These are phyloP conservation scores for Moniliophthora roreri DNA, from an alignment of 1,284 basidiomycete genomes.

Conservation along the genomic window DNA sequence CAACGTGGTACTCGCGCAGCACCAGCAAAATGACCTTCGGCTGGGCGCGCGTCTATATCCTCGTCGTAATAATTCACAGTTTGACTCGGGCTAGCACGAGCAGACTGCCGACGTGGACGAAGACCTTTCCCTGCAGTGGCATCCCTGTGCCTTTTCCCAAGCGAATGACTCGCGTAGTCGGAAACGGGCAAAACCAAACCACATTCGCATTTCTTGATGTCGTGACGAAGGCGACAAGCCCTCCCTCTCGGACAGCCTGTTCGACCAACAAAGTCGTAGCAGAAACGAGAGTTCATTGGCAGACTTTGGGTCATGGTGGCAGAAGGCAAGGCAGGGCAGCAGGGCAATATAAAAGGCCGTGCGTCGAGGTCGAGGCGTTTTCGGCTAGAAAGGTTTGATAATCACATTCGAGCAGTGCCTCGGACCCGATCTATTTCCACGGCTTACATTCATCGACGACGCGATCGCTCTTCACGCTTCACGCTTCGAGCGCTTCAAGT, in stretches of 20 bases:
- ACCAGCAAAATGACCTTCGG: background rate
- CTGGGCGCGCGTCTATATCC: background rate
- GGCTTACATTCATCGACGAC: too few relatives aligned
- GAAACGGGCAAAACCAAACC: constrained; percentile 12
- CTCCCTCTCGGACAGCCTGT: constrained; percentile 5
- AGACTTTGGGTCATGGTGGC: constrained; percentile 1
- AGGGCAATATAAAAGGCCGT: background rate
- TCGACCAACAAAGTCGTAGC: constrained; percentile 8
- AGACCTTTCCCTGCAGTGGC: constrained; percentile 6
- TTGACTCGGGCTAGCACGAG: background rate
- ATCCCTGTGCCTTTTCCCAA: constrained; percentile 16
- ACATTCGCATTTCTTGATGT: constrained; percentile 15
- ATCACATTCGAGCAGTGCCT: too few relatives aligned
- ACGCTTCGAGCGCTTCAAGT: too few relatives aligned
- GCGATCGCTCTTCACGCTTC: too few relatives aligned
- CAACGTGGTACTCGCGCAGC: constrained; percentile 7
- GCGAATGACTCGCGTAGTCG: constrained; percentile 11
- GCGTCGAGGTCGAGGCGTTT: too few relatives aligned
- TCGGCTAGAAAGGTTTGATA: too few relatives aligned
- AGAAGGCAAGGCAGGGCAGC: background rate
- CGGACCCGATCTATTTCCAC: too few relatives aligned
- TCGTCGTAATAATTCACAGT: constrained; percentile 2
- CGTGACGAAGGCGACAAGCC: constrained; percentile 12
- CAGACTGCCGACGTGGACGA: background rate
- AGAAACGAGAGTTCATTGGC: constrained; percentile 6